Percentiles rank a stretch among this genome's conserved stretches.
phyloP scores from a whole-genome alignment of 108 stramenopile species.

The Cyclotella baltica region DNA sequence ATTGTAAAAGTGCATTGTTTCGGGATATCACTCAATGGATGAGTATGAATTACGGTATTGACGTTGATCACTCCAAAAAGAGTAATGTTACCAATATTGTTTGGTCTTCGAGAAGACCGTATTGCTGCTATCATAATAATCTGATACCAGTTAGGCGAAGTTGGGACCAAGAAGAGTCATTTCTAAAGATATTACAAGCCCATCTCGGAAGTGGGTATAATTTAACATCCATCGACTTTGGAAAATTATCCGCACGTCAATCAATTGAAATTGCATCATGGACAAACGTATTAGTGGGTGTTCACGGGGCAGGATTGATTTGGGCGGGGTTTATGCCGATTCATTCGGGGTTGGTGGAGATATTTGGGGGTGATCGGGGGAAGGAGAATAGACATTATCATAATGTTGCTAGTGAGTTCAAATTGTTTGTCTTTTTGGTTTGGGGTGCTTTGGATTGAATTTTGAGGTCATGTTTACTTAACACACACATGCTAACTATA shows the following conservation, averaged over 20 bases:
- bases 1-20: slow-evolving; percentile 34
- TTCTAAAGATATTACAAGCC: background rate
- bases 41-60: slow-evolving; percentile 11
- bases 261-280: slow-evolving; percentile 22
- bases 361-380: slow-evolving; percentile 27
- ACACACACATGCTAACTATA: no score
- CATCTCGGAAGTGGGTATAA: slow-evolving; percentile 18
- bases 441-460: no score
- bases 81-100: slow-evolving; percentile 3
- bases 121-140: slow-evolving; percentile 9
- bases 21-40: slow-evolving; percentile 11
- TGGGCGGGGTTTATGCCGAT: slow-evolving; percentile 20
- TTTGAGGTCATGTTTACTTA: no score
- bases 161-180: slow-evolving; percentile 1
- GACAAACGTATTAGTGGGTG: slow-evolving; percentile 18
- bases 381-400: slow-evolving; percentile 22
- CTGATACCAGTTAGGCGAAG: background rate
- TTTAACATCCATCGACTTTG: slow-evolving; percentile 25
- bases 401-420: slow-evolving; percentile 37
- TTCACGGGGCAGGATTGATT: slow-evolving; percentile 32
- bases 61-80: background rate
- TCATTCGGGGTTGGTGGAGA: slow-evolving; percentile 28
- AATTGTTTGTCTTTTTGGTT: no score
- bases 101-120: slow-evolving; percentile 23
- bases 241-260: slow-evolving; percentile 3